Evolutionary conservation across 768 basidiomycete species (phyloP), one percentile per base, ranked within the genome.

Genomic region (Amanita rimosa): DNA sequence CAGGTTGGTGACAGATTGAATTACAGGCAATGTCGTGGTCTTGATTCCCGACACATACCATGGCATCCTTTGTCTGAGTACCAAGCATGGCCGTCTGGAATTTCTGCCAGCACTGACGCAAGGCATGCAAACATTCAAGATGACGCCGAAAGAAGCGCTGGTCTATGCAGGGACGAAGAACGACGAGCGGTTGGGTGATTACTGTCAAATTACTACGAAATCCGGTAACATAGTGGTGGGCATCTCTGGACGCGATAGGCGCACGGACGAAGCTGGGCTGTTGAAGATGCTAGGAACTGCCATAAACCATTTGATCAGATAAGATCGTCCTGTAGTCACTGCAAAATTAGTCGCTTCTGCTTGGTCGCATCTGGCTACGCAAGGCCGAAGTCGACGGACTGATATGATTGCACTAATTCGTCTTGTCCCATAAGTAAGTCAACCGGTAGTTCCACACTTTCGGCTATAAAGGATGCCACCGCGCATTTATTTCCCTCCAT

Each of bases 221-320:
- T 58, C 52, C 35, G 74, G 73, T 10, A 65, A 62, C 41, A 52
- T 76, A 29, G 54, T 68, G n/a, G 58, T 77, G 6, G 73, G 74
- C 22, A 50, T 76, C 43, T 64, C 64, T 44, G 71, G 68, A 10
- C 56, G 58, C 48, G 75, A 77, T 53, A 64, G 51, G 14, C 64
- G 63, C 33, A 52, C 59, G 19, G 55, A 58, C 26, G 57, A 60
- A 37, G 52, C 55, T 39, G 66, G 71, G 5, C 63, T 74, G 40
- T 73, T 72, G 73, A 57, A 67, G 54, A 67, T 63, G 53, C 46
- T 73, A 35, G 63, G 64, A 4, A 24, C 35, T 11, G 44, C 44
- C 2, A 31, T 45, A 7, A 21, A 8, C 19, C 19, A 46, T 7
- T 22, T 46, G 33, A 46, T 46, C 45, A 46, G 35, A 46, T 46